Percentiles rank a stretch among this genome's conserved stretches.
These are phyloP conservation scores for Candida boleticola DNA, from an alignment of 805 yeast genomes.

Conservation along the genomic window DNA sequence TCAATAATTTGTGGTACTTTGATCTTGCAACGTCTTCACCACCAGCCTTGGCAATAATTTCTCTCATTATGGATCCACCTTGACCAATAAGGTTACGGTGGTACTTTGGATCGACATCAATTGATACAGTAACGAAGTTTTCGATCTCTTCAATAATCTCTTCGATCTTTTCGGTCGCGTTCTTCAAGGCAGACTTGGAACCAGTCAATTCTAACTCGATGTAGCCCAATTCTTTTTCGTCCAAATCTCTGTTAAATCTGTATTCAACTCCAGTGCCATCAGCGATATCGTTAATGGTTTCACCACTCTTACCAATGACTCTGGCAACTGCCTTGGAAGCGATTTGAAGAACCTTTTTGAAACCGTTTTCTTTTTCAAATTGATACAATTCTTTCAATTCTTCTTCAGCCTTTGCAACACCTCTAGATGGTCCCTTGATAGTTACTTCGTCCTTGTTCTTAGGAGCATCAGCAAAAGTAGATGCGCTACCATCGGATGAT, in stretches of 20 bases:
- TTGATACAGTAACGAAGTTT: constrained; percentile 53
- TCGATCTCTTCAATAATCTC: constrained; percentile 63
- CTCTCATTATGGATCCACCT: constrained; percentile 70
- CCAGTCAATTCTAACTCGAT: constrained; percentile 76
- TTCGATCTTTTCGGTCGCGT: constrained; percentile 63
- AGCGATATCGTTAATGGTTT: constrained; percentile 74
- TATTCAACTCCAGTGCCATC: constrained; percentile 65
- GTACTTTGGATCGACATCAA: constrained; percentile 71
- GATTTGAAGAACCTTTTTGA: constrained; percentile 58
- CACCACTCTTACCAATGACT: constrained; percentile 89
- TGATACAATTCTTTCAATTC: constrained; percentile 80
- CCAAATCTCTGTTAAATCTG: constrained; percentile 39
- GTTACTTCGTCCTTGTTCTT: constrained; percentile 59
- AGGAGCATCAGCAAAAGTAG: constrained; percentile 32
- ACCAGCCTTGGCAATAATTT: constrained; percentile 77
- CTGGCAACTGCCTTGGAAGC: constrained; percentile 76
- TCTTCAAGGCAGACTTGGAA: constrained; percentile 68
- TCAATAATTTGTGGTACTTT: constrained; percentile 55
- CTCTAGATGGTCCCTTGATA: constrained; percentile 87
- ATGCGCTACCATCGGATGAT: constrained; percentile 23
- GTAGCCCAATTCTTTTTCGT: constrained; percentile 46
- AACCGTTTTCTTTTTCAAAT: constrained; percentile 85
- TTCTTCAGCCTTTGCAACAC: constrained; percentile 77
- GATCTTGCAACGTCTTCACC: constrained; percentile 44
- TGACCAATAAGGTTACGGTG: constrained; percentile 77